These are phyloP conservation scores for Ogataea nakhonphanomensis DNA, from an alignment of 805 yeast genomes.

Conservation along the genomic window DNA sequence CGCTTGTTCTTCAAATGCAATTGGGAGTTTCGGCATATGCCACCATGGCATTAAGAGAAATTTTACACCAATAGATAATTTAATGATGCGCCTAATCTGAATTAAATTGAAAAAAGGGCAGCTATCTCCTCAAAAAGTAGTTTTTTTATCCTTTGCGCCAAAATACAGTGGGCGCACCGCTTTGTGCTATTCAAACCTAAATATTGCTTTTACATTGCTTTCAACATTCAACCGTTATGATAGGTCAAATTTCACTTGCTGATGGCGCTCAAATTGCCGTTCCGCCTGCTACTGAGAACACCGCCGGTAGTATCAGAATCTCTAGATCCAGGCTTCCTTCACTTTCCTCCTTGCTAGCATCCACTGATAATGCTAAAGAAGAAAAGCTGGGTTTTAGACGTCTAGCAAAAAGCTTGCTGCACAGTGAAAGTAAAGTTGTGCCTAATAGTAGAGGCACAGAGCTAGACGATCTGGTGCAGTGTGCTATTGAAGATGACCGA, in stretches of 20 bases:
- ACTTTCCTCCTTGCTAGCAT: constrained; percentile 19
- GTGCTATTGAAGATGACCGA: constrained; percentile 9
- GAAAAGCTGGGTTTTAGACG: constrained; percentile 25
- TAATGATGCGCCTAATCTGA: constrained; percentile 21
- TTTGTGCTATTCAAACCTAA: neutral
- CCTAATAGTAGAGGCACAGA: constrained; percentile 11
- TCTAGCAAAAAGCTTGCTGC: constrained; percentile 25
- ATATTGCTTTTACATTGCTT: constrained; percentile 9
- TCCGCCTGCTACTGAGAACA: constrained; percentile 11
- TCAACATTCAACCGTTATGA: constrained; percentile 8
- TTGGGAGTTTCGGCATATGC: constrained; percentile 90
- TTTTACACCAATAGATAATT: constrained; percentile 59
- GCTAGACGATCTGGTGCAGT: constrained; percentile 10
- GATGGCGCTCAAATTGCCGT: constrained; percentile 17
- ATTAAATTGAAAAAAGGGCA: constrained; percentile 4
- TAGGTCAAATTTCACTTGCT: constrained; percentile 19
- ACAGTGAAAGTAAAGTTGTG: constrained; percentile 13
- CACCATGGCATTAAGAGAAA: constrained; percentile 94
- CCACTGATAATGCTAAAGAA: constrained; percentile 18
- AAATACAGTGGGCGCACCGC: constrained; percentile 4
- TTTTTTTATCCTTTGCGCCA: constrained; percentile 2
- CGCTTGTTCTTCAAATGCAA: constrained; percentile 72
- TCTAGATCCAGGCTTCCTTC: constrained; percentile 19
- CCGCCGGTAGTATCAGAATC: constrained; percentile 12
- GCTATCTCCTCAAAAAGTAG: constrained; percentile 6